Evolutionary conservation across 2,329 filamentous ascomycete species (phyloP), one percentile per base, ranked within the genome.

Genomic region (Colletotrichum agaves): DNA sequence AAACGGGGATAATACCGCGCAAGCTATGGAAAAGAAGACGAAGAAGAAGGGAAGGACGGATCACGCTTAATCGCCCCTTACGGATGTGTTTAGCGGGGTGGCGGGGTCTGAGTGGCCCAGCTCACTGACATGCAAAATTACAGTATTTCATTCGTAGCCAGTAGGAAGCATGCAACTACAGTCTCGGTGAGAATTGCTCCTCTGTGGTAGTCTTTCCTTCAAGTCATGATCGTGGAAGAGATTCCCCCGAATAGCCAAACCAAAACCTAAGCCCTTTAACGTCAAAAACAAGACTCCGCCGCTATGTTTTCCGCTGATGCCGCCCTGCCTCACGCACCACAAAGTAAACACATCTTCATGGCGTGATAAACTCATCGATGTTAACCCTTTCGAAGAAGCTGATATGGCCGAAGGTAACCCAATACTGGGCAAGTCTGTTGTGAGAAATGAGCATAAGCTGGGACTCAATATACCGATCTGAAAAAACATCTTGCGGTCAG

Each of bases 361-460:
- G 73, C 23, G 69, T 70, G 2, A 84, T 71, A 19, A 88, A 84
- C 23, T 79, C 71, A 63, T 90, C 86, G 62, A 91, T 84, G 53
- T 90, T 76, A 4, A 91, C 85, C 62, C 89, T 81, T 72, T 88
- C 79, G 63, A 86, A 90, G 73, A 83, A 90, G 72, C 84, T 89
- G 52, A 91, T 86, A 63, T 89, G 86, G 0, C 83, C 82, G 70
- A 87, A 87, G 0, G 77, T 82, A 56, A 92, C 82, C 94, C 94
- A 98, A 75, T 93, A 91, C 75, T 95, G 93, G 2, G 93, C 94
- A 61, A 98, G 77, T 44, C 86, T 84, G 74, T 97, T 84, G n/a
- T 89, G 86, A 2, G 91, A 94, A 43, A 97, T 85, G 39, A 98
- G 84, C 55, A 97, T 89, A 21, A 98, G 84, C 71, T 94, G 89